Base-by-base conservation (phyloP, 2,329 filamentous ascomycete genomes). In the Beauveria varroae region DNA sequence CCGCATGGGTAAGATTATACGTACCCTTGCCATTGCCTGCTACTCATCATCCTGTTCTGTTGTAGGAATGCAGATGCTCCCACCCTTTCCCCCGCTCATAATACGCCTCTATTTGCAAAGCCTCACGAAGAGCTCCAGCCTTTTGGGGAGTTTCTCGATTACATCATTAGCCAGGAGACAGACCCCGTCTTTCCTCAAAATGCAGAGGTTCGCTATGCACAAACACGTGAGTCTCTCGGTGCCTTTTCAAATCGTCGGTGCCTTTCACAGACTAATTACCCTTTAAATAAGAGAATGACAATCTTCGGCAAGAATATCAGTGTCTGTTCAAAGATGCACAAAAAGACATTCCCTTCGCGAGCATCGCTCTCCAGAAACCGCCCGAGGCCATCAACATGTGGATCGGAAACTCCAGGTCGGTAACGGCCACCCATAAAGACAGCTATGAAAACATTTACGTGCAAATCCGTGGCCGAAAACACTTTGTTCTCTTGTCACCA, bases 381-480 rank as follows among this genome's bases (percentile, higher is more conserved):
- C 88, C 90, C 0, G 90, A 95, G 64, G 90, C 90, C 16, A 82
- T 91, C 64, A 95, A 95, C 70, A 79, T 95, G 68, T 93, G 90
- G 90, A 85, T 95, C 55, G 90, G 90, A 59, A 89, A 90, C 73
- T 84, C 84, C 1, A 78, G 78, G 43, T 89, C 86, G 28, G 79
- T 83, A 1, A 93, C 90, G 0, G 86, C 88, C 0, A 72, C 93
- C 59, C 91, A 95, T 75, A 89, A 88, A 68, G 91, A 95, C 74
- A 89, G 89, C 68, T 93, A 93, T 72, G 90, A 95, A 72, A 95
- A 95, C 70, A 81, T 95, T 0, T 95, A 93, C 71, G 87, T 91
- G 1, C 90, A 93, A 68, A 73, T 93, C 16, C 72, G 85, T 1
- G 91, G 90, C 0, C 75, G 76, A 61, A 95, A 95, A 71, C 85